Evolutionary conservation across 371 early-diverging fungal species (phyloP).

Genomic region (Ecytonucleospora hepatopenaei): DNA sequence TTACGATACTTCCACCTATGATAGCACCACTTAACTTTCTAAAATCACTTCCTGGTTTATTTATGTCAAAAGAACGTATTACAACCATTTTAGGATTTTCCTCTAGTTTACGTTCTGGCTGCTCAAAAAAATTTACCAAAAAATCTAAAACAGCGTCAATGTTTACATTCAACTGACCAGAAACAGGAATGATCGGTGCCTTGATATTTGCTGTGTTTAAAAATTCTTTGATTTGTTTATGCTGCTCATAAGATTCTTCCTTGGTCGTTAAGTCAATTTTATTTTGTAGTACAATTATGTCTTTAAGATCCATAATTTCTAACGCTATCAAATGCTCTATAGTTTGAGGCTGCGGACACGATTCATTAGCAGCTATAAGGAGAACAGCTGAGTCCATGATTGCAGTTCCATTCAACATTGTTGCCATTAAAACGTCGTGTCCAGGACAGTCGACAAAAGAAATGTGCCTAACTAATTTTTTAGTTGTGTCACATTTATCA

Average conservation of each 20-base stretch:
- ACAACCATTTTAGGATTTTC: conserved; percentile 84
- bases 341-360: conserved; percentile 99
- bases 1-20: conserved; percentile 93
- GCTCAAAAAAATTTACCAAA: conserved; percentile 89
- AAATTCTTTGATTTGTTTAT: conserved; percentile 81
- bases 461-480: conserved; percentile 67
- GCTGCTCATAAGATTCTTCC: conserved; percentile 78
- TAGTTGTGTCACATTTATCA: conserved; percentile 70
- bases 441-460: conserved; percentile 99
- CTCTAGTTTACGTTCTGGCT: conserved; percentile 81
- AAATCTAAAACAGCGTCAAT: conserved; percentile 96
- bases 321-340: conserved; percentile 98
- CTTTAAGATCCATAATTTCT: conserved; percentile 92
- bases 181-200: conserved; percentile 94
- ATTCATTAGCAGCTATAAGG: conserved; percentile 96
- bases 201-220: conserved; percentile 76
- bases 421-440: conserved; percentile 99
- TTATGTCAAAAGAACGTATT: conserved; percentile 97
- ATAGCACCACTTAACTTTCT: conserved; percentile 93
- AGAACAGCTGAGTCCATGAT: conserved; percentile 98
- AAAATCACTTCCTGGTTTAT: conserved; percentile 93
- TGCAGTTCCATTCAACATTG: conserved; percentile 99
- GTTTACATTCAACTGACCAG: conserved; percentile 95
- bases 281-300: conserved; percentile 97
- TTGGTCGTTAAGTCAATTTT: conserved; percentile 96